Conservation (phyloP, 192 early-diverging fungal genomes). For the Umbelopsis isabellina region DNA sequence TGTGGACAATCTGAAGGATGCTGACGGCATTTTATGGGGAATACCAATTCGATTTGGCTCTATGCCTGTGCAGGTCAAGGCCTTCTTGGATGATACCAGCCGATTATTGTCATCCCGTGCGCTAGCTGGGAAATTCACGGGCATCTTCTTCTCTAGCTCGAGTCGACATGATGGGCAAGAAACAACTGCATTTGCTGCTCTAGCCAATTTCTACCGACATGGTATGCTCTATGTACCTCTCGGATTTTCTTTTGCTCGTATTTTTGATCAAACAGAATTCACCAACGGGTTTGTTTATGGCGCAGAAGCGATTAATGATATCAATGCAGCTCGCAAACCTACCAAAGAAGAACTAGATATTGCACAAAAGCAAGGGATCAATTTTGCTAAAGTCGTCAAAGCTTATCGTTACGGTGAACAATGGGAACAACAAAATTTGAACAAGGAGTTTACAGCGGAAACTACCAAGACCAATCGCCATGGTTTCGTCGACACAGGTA, state of each 20-base stretch:
- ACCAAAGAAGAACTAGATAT: conserved; percentile 62
- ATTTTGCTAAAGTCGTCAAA: conserved; percentile 52
- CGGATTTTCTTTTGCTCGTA: conserved; percentile 51
- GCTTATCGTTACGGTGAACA: conserved; percentile 18
- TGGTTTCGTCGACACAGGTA: too few species aligned
- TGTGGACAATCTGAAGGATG: conserved; percentile 40
- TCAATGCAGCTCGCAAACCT: conserved; percentile 63
- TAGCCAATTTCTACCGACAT: conserved; percentile 73
- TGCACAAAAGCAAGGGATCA: conserved; percentile 56
- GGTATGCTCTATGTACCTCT: conserved; percentile 80
- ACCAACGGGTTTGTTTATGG: conserved; percentile 31
- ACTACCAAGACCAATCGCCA: neutral
- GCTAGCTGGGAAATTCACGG: conserved; percentile 71
- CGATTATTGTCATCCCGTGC: conserved; percentile 50
- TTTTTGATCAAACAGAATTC: conserved; percentile 48
- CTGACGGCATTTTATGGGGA: conserved; percentile 58
- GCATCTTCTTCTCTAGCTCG: conserved; percentile 75
- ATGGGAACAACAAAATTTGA: neutral
- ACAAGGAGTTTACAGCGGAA: neutral
- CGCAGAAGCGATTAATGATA: conserved; percentile 32
- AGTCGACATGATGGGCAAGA: conserved; percentile 83
- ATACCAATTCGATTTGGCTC: conserved; percentile 70
- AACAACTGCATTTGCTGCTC: conserved; percentile 62
- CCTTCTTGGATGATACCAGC: conserved; percentile 41
- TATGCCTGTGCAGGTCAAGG: conserved; percentile 76